Evolutionary conservation across 768 basidiomycete species (phyloP).

Genomic region (Kwoniella bestiolae): DNA sequence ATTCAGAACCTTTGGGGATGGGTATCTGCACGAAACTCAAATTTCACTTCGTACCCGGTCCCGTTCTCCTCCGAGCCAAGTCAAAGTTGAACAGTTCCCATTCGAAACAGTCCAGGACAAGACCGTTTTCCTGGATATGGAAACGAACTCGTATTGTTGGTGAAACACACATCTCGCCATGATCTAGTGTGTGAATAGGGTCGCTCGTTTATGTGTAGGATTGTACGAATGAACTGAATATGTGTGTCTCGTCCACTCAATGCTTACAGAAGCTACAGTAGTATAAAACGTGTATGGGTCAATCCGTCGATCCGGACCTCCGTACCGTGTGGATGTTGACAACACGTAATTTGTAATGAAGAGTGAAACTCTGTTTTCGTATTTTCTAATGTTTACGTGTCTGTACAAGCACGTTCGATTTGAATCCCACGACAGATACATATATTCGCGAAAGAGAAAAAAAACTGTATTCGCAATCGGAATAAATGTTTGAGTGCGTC

Average conservation of each 20-base stretch:
- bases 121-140: no score
- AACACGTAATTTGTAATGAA: neutral
- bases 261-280: no score
- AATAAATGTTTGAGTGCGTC: neutral
- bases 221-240: neutral
- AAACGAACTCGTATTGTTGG: neutral
- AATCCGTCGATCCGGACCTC: neutral
- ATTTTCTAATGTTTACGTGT: neutral
- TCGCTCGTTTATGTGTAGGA: neutral
- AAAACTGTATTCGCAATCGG: neutral
- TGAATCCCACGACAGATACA: no score
- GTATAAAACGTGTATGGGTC: neutral
- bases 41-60: no score
- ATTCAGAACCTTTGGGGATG: neutral
- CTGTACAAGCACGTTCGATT: neutral
- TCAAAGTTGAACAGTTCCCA: neutral
- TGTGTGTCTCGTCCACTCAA: neutral
- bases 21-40: neutral
- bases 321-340: neutral
- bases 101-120: no score
- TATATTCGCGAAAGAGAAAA: no score
- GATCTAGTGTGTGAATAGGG: conserved; percentile 6
- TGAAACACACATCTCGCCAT: neutral
- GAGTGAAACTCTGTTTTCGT: neutral
- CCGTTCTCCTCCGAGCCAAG: neutral